phyloP scores from a whole-genome alignment of 768 basidiomycete species.

The Leucosporidium creatinivorum region DNA sequence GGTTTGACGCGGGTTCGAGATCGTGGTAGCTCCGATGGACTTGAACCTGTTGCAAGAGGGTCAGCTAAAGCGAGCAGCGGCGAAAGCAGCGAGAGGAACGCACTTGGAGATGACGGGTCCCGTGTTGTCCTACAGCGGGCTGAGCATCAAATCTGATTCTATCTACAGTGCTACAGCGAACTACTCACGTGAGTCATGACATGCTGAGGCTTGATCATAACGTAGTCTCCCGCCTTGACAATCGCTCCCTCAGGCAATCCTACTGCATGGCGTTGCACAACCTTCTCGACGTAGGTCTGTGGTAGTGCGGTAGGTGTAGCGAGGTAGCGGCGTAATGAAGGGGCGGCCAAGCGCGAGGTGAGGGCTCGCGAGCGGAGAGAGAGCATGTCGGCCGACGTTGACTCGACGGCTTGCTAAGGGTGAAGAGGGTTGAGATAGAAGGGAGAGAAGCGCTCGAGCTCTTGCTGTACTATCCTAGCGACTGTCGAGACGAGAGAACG shows the following conservation, averaged over 20 bases:
- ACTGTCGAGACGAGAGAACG: no score
- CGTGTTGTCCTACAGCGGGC: slow-evolving; percentile 64
- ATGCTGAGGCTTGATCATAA: slow-evolving; percentile 97
- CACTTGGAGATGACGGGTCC: slow-evolving; percentile 97
- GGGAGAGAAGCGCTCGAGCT: no score
- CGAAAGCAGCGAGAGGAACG: slow-evolving; percentile 39
- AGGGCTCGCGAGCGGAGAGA: slow-evolving; percentile 5
- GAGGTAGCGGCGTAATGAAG: slow-evolving; percentile 14
- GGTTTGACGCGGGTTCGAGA: slow-evolving; percentile 71
- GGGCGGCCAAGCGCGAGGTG: not conserved
- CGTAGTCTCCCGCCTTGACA: slow-evolving; percentile 94
- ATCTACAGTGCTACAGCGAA: not conserved
- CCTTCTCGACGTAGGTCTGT: slow-evolving; percentile 93
- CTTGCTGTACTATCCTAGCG: no score
- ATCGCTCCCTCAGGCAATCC: slow-evolving; percentile 68
- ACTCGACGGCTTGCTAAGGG: no score
- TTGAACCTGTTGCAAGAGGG: slow-evolving; percentile 61
- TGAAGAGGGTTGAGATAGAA: no score
- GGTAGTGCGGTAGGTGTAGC: slow-evolving; percentile 25
- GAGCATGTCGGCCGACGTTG: slow-evolving; percentile 4
- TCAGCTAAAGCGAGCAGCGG: not conserved
- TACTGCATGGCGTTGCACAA: slow-evolving; percentile 95
- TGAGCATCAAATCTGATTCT: not conserved
- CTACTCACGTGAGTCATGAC: slow-evolving; percentile 73
- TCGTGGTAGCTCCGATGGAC: slow-evolving; percentile 79